These are phyloP conservation scores for Cicer cuneatum DNA, from an alignment of 306 rosid genomes.

Conservation along the genomic window DNA sequence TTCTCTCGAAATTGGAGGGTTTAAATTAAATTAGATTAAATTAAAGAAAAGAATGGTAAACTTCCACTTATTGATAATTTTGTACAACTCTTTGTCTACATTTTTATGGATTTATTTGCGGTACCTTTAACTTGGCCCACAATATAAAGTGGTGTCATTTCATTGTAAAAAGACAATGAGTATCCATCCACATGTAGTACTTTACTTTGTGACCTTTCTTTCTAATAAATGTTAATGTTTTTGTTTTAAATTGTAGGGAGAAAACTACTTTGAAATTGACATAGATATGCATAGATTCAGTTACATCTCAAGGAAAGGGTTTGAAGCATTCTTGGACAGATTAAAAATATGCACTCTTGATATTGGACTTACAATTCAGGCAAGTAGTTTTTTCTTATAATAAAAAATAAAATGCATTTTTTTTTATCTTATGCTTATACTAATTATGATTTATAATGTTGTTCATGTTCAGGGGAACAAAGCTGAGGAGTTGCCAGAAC, in stretches of 20 bases:
- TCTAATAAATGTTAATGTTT: not conserved
- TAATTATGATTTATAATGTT: conserved; percentile 20
- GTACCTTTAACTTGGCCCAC: conserved; percentile 43
- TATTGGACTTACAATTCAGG: conserved; percentile 99
- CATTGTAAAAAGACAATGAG: conserved; percentile 37
- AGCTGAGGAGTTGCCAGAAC: conserved; percentile 94
- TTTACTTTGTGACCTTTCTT: conserved; percentile 14
- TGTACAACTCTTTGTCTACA: conserved; percentile 33
- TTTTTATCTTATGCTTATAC: conserved; percentile 4
- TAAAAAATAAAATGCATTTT: conserved; percentile 19
- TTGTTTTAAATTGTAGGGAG: conserved; percentile 62
- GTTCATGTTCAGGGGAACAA: conserved; percentile 77
- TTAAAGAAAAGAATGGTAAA: conserved; percentile 34
- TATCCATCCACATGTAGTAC: conserved; percentile 31
- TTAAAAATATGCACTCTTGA: conserved; percentile 80
- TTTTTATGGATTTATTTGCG: conserved; percentile 47
- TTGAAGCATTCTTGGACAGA: conserved; percentile 89
- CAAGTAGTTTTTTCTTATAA: conserved; percentile 40
- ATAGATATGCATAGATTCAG: conserved; percentile 98
- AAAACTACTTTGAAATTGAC: conserved; percentile 94
- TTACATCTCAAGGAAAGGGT: conserved; percentile 93
- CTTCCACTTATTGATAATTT: conserved; percentile 22
- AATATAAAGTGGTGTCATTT: conserved; percentile 49
- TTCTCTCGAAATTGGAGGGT: no score
- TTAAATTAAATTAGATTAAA: conserved; percentile 1